A percentile compares a stretch with the other conserved stretches of the same genome.
phyloP scores from a whole-genome alignment of 768 basidiomycete species.

The Tephrocybe rancida region DNA sequence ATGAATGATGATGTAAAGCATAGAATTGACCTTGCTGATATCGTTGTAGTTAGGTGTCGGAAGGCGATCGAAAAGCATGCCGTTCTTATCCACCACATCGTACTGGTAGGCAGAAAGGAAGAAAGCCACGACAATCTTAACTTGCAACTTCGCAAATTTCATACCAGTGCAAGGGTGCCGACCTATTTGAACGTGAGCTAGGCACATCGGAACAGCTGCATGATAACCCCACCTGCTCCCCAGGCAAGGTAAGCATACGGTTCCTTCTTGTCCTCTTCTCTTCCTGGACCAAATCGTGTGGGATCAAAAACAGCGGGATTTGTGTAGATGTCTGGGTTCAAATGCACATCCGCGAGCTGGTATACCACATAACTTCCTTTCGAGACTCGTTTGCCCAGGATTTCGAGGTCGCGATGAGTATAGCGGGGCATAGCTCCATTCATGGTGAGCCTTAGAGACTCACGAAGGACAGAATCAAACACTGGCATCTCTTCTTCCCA shows the following conservation, averaged over 20 bases:
- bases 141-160: constrained; percentile 37
- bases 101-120: constrained; percentile 35
- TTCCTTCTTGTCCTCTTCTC: constrained; percentile 36
- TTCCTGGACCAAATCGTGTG: constrained; percentile 24
- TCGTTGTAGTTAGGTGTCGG: constrained; percentile 35
- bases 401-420: constrained; percentile 28
- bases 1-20: too few species aligned
- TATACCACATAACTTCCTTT: constrained; percentile 38
- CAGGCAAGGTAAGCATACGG: constrained; percentile 36
- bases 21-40: too few species aligned
- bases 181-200: constrained; percentile 18
- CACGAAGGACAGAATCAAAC: constrained; percentile 37
- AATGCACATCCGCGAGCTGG: constrained; percentile 28
- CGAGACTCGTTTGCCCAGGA: constrained; percentile 25
- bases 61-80: constrained; percentile 23
- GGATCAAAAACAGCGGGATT: constrained; percentile 37
- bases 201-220: background rate
- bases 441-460: constrained; percentile 36
- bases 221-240: constrained; percentile 34
- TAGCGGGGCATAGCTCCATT: constrained; percentile 32
- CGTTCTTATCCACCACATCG: constrained; percentile 31
- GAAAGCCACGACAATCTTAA: constrained; percentile 35
- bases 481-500: constrained; percentile 43
- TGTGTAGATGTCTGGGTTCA: constrained; percentile 35
- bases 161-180: constrained; percentile 41